These are phyloP conservation scores for Arctostaphylos glauca DNA, from an alignment of 148 eudicot species.

Conservation along the genomic window DNA sequence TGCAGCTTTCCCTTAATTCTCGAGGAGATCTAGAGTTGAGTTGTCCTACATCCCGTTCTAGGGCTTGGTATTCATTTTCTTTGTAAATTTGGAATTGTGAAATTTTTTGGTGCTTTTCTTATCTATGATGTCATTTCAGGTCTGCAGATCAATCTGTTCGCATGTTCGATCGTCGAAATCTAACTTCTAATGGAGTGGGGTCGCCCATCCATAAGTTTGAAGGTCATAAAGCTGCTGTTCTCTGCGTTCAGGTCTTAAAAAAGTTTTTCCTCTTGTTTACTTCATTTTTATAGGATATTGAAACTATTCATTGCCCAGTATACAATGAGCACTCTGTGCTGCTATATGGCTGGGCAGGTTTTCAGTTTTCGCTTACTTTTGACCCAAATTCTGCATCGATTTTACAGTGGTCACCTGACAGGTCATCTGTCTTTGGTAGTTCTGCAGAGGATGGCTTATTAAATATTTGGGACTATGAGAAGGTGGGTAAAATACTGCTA, in stretches of 20 bases:
- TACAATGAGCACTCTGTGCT: background rate
- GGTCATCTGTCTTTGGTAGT: slow-evolving; percentile 82
- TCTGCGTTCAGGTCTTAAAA: slow-evolving; percentile 74
- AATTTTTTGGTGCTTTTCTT: slow-evolving; percentile 8
- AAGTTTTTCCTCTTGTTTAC: background rate
- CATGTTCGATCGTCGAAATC: slow-evolving; percentile 82
- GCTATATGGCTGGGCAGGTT: slow-evolving; percentile 14
- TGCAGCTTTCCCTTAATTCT: background rate
- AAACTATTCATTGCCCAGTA: background rate
- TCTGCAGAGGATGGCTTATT: slow-evolving; percentile 90
- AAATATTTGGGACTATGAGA: slow-evolving; percentile 87
- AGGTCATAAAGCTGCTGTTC: slow-evolving; percentile 90
- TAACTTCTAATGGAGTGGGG: slow-evolving; percentile 62
- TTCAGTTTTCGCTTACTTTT: background rate
- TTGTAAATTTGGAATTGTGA: slow-evolving; percentile 3
- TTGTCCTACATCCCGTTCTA: background rate
- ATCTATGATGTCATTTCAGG: slow-evolving; percentile 39
- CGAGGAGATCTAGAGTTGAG: background rate
- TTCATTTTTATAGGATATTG: background rate
- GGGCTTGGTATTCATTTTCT: background rate
- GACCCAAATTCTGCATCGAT: slow-evolving; percentile 5
- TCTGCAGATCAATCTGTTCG: slow-evolving; percentile 84
- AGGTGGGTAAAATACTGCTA: slow-evolving; percentile 38
- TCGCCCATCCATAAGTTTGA: slow-evolving; percentile 79
- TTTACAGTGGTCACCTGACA: slow-evolving; percentile 92